Conservation (phyloP, 2,329 filamentous ascomycete species). For the Tolypocladium nubicola region DNA sequence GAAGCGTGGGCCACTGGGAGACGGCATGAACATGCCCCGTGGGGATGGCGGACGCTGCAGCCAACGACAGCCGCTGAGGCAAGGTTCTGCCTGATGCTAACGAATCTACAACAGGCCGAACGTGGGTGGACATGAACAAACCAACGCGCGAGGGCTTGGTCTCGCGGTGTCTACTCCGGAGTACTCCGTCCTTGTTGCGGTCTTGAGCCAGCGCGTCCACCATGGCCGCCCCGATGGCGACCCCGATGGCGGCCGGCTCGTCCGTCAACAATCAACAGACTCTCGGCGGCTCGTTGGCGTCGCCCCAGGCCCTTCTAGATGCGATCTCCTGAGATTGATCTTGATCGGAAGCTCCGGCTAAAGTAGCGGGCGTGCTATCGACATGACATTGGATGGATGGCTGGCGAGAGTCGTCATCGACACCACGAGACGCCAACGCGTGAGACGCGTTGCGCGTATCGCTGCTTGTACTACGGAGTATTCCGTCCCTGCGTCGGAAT, state of each 20-base stretch:
- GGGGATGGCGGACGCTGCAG: neutral
- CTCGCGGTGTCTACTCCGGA: neutral
- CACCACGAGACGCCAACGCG: neutral
- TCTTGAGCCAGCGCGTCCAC: neutral
- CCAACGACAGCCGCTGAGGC: neutral
- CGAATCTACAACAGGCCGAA: neutral
- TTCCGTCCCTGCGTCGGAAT: neutral
- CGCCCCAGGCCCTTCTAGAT: neutral
- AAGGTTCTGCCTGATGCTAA: neutral
- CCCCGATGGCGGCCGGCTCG: neutral
- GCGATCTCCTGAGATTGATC: neutral
- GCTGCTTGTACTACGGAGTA: neutral
- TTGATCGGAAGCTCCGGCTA: neutral
- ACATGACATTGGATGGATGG: neutral
- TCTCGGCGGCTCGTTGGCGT: neutral
- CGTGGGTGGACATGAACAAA: neutral
- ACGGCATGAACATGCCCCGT: neutral
- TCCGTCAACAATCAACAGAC: conserved; percentile 1
- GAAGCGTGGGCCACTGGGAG: neutral
- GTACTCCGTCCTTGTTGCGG: neutral
- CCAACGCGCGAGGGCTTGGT: neutral
- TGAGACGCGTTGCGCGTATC: neutral
- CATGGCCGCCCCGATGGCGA: neutral
- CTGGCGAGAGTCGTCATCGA: neutral
- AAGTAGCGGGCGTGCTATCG: neutral